Evolutionary conservation across 192 early-diverging fungal genomes (phyloP), one percentile per base, ranked within the genome.

Genomic region (Dissophora ornata): DNA sequence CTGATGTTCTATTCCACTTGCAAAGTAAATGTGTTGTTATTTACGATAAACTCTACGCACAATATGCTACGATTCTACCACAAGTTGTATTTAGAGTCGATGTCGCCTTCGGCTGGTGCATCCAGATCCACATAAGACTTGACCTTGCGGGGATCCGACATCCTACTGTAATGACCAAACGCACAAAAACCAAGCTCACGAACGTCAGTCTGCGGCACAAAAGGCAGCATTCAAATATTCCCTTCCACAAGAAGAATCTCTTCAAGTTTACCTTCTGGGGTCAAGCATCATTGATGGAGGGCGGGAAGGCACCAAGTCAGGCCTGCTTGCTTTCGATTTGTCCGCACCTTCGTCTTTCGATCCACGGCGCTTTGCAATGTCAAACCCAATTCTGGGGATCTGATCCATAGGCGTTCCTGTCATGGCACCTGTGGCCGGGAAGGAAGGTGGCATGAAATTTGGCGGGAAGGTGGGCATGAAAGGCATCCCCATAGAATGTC

Each of bases 101-200:
- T 82, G 40, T 89, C 90, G 24, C 87, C 89, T 48, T 92, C 92
- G 22, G 90, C 91, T 5, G 95, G 94, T 41, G 91, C 92, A 80
- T 97, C 95, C 32, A 97, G 79, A 66, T 97, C 95, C 38, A 93
- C 89, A 62, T 97, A 97, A 21, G 88, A 92, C 60, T 92, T 91
- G 48, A 97, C 85, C 46, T 89, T 86, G 12, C 95, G 87, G 38
- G 93, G 92, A 64, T 93, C 92, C 24, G 68, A 50, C 42, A 79
- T 80, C 47, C 81, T 68, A 49, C 84, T 79, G 28, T 56, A 36
- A 32, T 40, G 13, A 9, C 13, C n/a, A 41, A 28, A 32, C 16
- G 13, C 29, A 25, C 26, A 38, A n/a, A n/a, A n/a, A n/a, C n/a
- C n/a, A n/a, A n/a, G n/a, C n/a, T n/a, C n/a, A 41, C 10, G 28